Evolutionary conservation across 1,139 yeast genomes (phyloP), one percentile per base, ranked within the genome.

Genomic region (Diutina sp.): DNA sequence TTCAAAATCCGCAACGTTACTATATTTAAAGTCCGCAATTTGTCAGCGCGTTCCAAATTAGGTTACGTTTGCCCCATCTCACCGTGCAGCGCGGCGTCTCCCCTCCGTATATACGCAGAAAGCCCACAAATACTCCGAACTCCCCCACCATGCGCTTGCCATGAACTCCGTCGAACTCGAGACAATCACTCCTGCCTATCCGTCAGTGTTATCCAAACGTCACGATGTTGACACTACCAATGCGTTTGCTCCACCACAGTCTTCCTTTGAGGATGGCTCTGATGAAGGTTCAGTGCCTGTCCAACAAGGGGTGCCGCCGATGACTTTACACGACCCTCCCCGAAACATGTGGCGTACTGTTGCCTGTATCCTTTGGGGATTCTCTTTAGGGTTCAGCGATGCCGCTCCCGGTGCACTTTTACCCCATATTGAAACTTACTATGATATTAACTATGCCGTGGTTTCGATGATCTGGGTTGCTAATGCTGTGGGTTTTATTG

Each of bases 401-500:
- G 77, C 78, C 56, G 74, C 76, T 2, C 72, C 78, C 0, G 80
- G 80, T 56, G 74, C 78, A 1, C 62, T 77, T 21, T 63, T 77
- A 55, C 78, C 78, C 4, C 64, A 68, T 35, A 74, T 77, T 44
- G 79, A 76, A 58, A 61, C 59, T 2, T 70, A 72, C 59, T 76
- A 74, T 61, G 54, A 62, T 46, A 70, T 77, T 57, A 66, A 67
- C 1, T 77, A 77, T 59, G 67, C 78, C 2, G 58, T 74, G n/a
- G 79, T 76, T 3, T 73, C 80, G 3, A 61, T 75, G 54, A 67
- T 77, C 41, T 77, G 80, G 80, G 61, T 76, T 58, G 68, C 74
- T 29, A 74, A 70, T 57, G 79, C 80, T 0, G 55, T 69, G 2
- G 80, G 80, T 0, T 76, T 64, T 59, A 69, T 77, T 3, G 32